Percentiles rank a stretch among this genome's conserved stretches.
Evolutionary conservation across 306 rosid species (phyloP).

Genomic region (Rubus idaeus): DNA sequence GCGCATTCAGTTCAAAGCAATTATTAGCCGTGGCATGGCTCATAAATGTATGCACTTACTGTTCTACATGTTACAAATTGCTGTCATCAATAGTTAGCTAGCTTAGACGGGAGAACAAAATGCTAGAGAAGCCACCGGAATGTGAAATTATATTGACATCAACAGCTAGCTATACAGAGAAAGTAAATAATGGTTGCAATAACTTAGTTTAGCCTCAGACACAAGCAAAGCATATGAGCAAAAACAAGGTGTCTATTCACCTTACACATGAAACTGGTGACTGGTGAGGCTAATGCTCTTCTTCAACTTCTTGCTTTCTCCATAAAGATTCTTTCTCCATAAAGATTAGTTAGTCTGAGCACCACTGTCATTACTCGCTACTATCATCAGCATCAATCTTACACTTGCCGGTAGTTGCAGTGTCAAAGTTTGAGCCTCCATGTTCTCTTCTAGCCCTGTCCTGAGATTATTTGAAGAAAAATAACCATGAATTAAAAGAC

Average conservation of each 20-base stretch:
- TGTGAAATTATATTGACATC: slow-evolving; percentile 9
- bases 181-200: background rate
- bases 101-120: background rate
- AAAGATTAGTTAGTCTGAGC: too few relatives aligned
- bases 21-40: background rate
- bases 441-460: slow-evolving; percentile 6
- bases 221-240: background rate
- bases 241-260: background rate
- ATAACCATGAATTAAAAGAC: background rate
- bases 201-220: background rate
- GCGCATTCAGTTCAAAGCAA: background rate
- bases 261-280: background rate
- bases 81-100: background rate
- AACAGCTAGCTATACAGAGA: slow-evolving; percentile 23
- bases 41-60: background rate
- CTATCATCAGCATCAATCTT: slow-evolving; percentile 46
- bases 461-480: background rate
- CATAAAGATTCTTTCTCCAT: too few relatives aligned
- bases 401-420: slow-evolving; percentile 8
- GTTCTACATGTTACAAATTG: slow-evolving; percentile 6
- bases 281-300: slow-evolving; percentile 14
- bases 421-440: background rate
- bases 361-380: too few relatives aligned
- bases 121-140: background rate
- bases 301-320: slow-evolving; percentile 40